These are phyloP conservation scores for Fistulifera pelliculosa DNA, from an alignment of 108 stramenopile genomes.

Conservation along the genomic window DNA sequence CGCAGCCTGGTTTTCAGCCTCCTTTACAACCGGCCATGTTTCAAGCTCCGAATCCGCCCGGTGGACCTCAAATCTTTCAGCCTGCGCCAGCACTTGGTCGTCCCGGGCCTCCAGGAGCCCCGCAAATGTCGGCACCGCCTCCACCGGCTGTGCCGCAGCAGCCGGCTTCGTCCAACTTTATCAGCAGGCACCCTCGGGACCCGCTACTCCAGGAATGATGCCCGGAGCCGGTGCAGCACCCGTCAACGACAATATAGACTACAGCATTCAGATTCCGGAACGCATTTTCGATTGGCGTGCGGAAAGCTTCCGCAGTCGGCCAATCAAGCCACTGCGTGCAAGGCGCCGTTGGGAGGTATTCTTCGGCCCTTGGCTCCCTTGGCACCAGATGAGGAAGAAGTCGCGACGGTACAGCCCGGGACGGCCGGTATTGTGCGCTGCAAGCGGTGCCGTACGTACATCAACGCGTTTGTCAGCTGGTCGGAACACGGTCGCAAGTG, in stretches of 20 bases:
- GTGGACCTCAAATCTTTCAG: constrained; percentile 13
- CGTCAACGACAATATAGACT: constrained; percentile 58
- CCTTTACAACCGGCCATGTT: constrained; percentile 9
- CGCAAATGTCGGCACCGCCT: constrained; percentile 1
- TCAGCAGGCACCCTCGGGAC: constrained; percentile 1
- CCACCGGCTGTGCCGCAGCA: constrained; percentile 5
- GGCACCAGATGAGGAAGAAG: constrained; percentile 38
- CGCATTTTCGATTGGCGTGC: constrained; percentile 47
- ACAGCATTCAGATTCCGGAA: constrained; percentile 52
- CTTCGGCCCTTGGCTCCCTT: constrained; percentile 73
- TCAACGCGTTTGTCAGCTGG: constrained; percentile 98
- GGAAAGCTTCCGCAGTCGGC: constrained; percentile 47
- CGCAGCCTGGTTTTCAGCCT: too few species aligned
- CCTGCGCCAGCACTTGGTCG: constrained; percentile 11
- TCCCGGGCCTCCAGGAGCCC: constrained; percentile 7
- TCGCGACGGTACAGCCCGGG: constrained; percentile 88
- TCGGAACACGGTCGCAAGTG: constrained; percentile 91
- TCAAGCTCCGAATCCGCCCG: constrained; percentile 12
- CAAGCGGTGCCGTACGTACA: constrained; percentile 96
- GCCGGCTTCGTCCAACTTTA: neutral
- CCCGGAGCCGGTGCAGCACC: constrained; percentile 10
- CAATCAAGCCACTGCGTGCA: constrained; percentile 36
- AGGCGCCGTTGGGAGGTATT: constrained; percentile 72
- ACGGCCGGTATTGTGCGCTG: constrained; percentile 94
- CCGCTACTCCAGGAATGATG: constrained; percentile 14